phyloP scores from a whole-genome alignment of 495 filamentous ascomycete genomes.

The Apodospora peruviana region DNA sequence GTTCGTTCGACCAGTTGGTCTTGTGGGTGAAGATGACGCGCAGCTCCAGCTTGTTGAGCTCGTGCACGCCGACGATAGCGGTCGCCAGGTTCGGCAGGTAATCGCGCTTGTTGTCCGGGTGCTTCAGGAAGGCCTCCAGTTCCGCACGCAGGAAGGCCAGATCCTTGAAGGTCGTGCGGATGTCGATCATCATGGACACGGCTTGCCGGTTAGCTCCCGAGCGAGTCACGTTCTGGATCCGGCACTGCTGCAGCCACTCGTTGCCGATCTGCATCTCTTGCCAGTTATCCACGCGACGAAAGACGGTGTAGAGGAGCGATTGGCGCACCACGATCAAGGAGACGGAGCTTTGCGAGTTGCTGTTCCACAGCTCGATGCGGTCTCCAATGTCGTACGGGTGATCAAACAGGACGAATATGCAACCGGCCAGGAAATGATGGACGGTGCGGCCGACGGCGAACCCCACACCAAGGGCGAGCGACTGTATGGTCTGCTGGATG shows the following conservation, averaged over 20 bases:
- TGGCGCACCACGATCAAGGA: constrained; percentile 69
- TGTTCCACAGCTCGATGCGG: constrained; percentile 59
- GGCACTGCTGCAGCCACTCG: constrained; percentile 64
- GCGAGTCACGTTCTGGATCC: constrained; percentile 74
- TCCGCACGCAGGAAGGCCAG: constrained; percentile 61
- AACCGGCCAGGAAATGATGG: constrained; percentile 73
- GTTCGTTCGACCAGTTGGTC: constrained; percentile 73
- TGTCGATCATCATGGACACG: constrained; percentile 56
- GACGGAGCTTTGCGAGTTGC: constrained; percentile 24
- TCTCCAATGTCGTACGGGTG: constrained; percentile 67
- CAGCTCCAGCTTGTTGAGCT: constrained; percentile 69
- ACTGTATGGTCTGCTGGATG: constrained; percentile 39
- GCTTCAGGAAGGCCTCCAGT: constrained; percentile 56
- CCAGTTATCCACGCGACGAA: constrained; percentile 59
- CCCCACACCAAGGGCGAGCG: constrained; percentile 65
- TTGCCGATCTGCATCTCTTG: constrained; percentile 71
- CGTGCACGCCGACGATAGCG: constrained; percentile 58
- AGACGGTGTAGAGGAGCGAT: constrained; percentile 72
- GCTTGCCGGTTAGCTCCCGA: constrained; percentile 70
- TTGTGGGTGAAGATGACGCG: constrained; percentile 52
- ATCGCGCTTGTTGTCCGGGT: constrained; percentile 64
- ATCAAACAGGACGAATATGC: constrained; percentile 83
- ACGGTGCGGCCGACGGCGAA: constrained; percentile 72
- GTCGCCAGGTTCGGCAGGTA: constrained; percentile 62
- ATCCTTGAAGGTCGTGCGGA: constrained; percentile 67